These are phyloP conservation scores for Diaporthe destruens DNA, from an alignment of 2,329 filamentous ascomycete species.

Conservation along the genomic window DNA sequence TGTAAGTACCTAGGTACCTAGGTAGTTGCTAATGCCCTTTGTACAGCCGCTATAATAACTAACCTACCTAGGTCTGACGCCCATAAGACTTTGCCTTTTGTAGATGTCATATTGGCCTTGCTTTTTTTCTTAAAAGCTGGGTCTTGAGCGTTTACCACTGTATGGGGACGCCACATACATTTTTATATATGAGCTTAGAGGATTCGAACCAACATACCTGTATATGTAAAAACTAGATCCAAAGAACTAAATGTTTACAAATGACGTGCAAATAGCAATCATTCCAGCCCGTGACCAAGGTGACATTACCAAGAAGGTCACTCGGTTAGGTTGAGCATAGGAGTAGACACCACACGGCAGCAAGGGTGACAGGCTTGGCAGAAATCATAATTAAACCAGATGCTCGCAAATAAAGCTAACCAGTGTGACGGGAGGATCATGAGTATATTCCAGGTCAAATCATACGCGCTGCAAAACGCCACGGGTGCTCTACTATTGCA, in stretches of 20 bases:
- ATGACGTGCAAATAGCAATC: not conserved
- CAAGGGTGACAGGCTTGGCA: slow-evolving; percentile 10
- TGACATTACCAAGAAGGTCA: not conserved
- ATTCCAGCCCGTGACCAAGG: not conserved
- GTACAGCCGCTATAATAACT: too few species aligned
- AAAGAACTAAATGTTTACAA: not conserved
- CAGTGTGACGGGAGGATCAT: not conserved
- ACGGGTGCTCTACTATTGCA: not conserved
- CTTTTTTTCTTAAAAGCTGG: too few species aligned
- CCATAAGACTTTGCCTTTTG: too few species aligned
- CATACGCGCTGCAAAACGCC: not conserved
- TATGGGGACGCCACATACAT: too few species aligned
- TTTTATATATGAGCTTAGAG: too few species aligned
- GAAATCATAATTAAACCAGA: not conserved
- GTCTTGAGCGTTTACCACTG: too few species aligned
- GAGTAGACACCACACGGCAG: slow-evolving; percentile 5
- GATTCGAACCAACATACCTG: too few species aligned
- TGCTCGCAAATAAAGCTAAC: not conserved
- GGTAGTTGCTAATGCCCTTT: not conserved
- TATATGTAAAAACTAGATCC: too few species aligned
- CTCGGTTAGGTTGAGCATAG: not conserved
- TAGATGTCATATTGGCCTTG: not conserved
- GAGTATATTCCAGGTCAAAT: not conserved
- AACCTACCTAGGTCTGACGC: not conserved
- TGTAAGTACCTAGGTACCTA: too few species aligned